A percentile compares a stretch with the other conserved stretches of the same genome.
Evolutionary conservation across 768 basidiomycete genomes (phyloP).

Genomic region (Exsudoporus frostii): DNA sequence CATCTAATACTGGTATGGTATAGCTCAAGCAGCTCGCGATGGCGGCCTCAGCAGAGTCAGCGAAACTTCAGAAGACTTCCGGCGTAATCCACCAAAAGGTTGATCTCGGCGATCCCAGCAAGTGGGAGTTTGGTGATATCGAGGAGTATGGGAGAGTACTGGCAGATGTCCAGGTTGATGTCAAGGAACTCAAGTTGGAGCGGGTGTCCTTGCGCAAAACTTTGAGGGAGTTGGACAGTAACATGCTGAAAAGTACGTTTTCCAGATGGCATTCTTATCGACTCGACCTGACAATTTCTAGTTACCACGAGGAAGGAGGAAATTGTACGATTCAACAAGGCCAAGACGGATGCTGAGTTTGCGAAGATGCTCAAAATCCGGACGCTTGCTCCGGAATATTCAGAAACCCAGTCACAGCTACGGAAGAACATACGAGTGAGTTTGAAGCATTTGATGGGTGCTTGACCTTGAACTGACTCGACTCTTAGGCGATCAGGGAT

Average conservation of each 20-base stretch:
- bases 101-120: conserved; percentile 45
- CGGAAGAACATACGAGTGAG: conserved; percentile 69
- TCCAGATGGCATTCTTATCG: background rate
- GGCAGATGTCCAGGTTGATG: conserved; percentile 44
- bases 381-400: conserved; percentile 85
- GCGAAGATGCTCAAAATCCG: conserved; percentile 68
- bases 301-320: conserved; percentile 83
- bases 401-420: conserved; percentile 76
- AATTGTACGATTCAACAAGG: conserved; percentile 73
- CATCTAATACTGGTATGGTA: background rate
- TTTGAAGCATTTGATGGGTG: conserved; percentile 3
- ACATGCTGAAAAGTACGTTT: conserved; percentile 61
- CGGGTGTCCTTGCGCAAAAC: conserved; percentile 38
- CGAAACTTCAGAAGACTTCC: conserved; percentile 35
- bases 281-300: conserved; percentile 29
- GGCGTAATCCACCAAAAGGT: conserved; percentile 38
- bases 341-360: conserved; percentile 76
- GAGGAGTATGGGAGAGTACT: conserved; percentile 43
- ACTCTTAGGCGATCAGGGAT: conserved; percentile 57
- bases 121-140: conserved; percentile 56
- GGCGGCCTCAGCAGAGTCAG: conserved; percentile 34
- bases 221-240: conserved; percentile 58
- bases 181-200: conserved; percentile 45
- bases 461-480: conserved; percentile 4
- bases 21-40: conserved; percentile 48